Base-by-base conservation (phyloP, 2,329 filamentous ascomycete species). In the Penicillium sp. region DNA sequence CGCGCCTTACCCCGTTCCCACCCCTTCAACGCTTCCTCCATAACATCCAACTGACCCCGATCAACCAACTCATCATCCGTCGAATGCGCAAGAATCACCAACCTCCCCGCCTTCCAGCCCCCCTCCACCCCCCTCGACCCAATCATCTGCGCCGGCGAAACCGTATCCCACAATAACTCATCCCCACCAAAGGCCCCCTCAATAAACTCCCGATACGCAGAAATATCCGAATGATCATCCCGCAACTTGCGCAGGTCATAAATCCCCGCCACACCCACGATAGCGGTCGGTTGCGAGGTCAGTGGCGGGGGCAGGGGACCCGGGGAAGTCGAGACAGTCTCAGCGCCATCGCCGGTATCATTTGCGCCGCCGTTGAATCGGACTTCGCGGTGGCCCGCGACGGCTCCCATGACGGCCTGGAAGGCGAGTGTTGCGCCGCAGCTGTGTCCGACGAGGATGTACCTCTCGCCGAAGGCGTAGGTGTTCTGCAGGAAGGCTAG, bases 21-120 rank as follows among this genome's bases (percentile, higher is more conserved):
- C 67, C 75, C 65, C 71, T 80, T 68, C 76, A 83, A 70, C 70
- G 78, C 70, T 70, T 80, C 59, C 77, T 80, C 64, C 81, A 84
- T 78, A 2, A 45, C 64, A 39, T 72, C 66, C 6, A 68, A 47
- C 58, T 79, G 77, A 1, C 54, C 58, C 40, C 56, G 53, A 62
- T 77, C 73, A 8, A 79, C 74, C 29, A 78, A 60, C 36, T 65
- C 69, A 64, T 80, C 77, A 16, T 71, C 70, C n/a, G 52, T 51
- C 4, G 76, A 78, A 51, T 75, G 71, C 23, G 74, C 75, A 26
- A 80, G 55, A 10, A 79, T 65, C 11, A 70, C 69, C 33, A 76
- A 60, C 29, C 64, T 59, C 6, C 73, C 74, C 36, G 59, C 59
- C 37, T 60, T 62, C 70, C 72, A 77, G 0, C 69, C 71, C 21